A percentile compares a stretch with the other conserved stretches of the same genome.
Evolutionary conservation across 345 rosid genomes (phyloP).

Genomic region (Eucalyptus sp.): DNA sequence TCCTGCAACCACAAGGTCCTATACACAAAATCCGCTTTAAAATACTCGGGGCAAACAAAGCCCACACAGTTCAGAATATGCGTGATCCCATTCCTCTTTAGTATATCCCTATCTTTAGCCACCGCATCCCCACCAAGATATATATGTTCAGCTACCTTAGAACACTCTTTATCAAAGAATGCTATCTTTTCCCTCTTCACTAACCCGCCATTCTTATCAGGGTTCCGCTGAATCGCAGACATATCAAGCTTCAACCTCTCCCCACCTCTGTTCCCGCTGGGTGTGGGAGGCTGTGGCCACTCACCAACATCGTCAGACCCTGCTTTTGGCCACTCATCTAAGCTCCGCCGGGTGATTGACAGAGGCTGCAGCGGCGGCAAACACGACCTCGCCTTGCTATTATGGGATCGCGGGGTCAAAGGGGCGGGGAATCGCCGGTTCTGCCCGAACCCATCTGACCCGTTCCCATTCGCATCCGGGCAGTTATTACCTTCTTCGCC

Average conservation of each 20-base stretch:
- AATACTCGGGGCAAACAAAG: conserved; percentile 95
- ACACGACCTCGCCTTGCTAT: conserved; percentile 77
- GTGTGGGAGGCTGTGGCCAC: conserved; percentile 94
- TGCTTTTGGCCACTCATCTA: conserved; percentile 99
- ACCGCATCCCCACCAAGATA: conserved; percentile 98
- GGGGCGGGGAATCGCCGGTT: conserved; percentile 59
- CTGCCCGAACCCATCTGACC: conserved; percentile 20
- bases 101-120: conserved; percentile 70
- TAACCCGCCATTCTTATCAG: conserved; percentile 61
- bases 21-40: conserved; percentile 79
- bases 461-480: conserved; percentile 27
- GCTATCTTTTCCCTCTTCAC: conserved; percentile 93
- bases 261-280: conserved; percentile 63
- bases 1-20: conserved; percentile 98
- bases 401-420: conserved; percentile 82
- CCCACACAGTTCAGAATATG: conserved; percentile 96
- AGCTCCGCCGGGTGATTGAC: conserved; percentile 79
- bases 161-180: conserved; percentile 88
- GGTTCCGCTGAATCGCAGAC: conserved; percentile 55
- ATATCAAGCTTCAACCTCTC: conserved; percentile 95
- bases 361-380: conserved; percentile 95
- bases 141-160: conserved; percentile 90
- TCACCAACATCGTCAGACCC: conserved; percentile 93
- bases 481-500: conserved; percentile 35
- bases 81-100: conserved; percentile 79